phyloP scores from a whole-genome alignment of 2,329 filamentous ascomycete species.

The Lasiodiplodia sp. region DNA sequence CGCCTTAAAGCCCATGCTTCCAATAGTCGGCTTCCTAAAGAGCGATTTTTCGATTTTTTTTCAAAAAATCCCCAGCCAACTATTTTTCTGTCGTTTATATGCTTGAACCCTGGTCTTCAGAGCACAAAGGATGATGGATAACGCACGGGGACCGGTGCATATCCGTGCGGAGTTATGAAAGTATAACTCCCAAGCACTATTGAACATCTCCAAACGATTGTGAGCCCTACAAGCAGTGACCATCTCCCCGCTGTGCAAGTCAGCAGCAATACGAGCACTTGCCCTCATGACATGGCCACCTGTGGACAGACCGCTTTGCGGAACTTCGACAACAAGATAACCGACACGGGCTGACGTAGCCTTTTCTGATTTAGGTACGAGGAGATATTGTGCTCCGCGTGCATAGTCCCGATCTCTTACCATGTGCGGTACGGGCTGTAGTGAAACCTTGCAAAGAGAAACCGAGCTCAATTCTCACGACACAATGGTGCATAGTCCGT shows the following conservation, averaged over 20 bases:
- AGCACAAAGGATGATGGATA: background rate
- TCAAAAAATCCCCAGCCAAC: background rate
- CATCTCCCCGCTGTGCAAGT: background rate
- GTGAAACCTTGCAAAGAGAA: background rate
- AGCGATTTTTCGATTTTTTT: background rate
- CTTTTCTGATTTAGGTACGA: background rate
- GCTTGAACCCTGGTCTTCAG: background rate
- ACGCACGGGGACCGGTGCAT: background rate
- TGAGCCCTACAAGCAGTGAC: background rate
- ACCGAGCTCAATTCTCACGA: background rate
- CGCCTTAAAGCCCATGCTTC: background rate
- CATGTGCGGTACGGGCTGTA: background rate
- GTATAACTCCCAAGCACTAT: background rate
- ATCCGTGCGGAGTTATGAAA: slow-evolving; percentile 1
- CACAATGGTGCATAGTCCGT: background rate
- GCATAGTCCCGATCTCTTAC: background rate
- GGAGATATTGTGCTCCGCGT: no score
- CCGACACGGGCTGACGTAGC: background rate
- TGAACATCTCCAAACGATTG: background rate
- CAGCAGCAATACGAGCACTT: background rate
- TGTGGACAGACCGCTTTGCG: background rate
- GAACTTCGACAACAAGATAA: background rate
- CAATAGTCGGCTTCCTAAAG: background rate
- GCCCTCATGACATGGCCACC: background rate
- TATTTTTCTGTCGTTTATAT: background rate